A percentile compares a stretch with the other conserved stretches of the same genome.
Evolutionary conservation across 352 stramenopile genomes (phyloP).

Genomic region (Globisporangium paroecandrum): DNA sequence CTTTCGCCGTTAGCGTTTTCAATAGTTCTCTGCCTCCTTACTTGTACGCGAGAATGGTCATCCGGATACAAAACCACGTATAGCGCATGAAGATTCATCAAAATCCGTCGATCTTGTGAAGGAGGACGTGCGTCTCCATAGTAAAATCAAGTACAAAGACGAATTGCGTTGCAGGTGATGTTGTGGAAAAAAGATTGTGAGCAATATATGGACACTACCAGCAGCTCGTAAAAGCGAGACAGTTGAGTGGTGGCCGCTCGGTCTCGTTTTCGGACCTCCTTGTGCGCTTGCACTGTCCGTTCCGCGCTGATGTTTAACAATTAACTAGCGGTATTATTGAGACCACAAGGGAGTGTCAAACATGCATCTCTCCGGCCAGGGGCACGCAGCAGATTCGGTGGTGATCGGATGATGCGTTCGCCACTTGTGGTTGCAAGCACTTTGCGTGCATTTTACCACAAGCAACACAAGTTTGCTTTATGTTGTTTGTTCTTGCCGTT

Average conservation of each 20-base stretch:
- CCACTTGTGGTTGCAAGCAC: background rate
- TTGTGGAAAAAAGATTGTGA: too few species aligned
- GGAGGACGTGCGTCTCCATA: too few species aligned
- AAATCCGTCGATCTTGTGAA: too few species aligned
- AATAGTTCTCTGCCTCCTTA: too few species aligned
- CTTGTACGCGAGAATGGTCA: too few species aligned
- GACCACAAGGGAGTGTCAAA: background rate
- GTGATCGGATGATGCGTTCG: background rate
- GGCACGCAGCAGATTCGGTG: background rate
- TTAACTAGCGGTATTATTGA: background rate
- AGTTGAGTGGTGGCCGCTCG: background rate
- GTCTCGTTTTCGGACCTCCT: background rate
- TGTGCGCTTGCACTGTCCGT: background rate
- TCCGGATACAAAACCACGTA: too few species aligned
- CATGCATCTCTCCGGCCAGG: background rate
- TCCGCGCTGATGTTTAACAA: constrained; percentile 1
- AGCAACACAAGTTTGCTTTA: background rate
- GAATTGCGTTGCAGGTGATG: background rate
- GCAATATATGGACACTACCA: background rate
- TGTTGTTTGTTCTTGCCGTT: background rate
- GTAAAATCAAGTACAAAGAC: too few species aligned
- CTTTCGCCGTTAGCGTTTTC: too few species aligned
- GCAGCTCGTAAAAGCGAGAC: background rate
- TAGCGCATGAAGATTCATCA: too few species aligned
- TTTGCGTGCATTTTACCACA: background rate